Conservation (phyloP, 257 asterid genomes). For the Dorcoceras hygrometricum region DNA sequence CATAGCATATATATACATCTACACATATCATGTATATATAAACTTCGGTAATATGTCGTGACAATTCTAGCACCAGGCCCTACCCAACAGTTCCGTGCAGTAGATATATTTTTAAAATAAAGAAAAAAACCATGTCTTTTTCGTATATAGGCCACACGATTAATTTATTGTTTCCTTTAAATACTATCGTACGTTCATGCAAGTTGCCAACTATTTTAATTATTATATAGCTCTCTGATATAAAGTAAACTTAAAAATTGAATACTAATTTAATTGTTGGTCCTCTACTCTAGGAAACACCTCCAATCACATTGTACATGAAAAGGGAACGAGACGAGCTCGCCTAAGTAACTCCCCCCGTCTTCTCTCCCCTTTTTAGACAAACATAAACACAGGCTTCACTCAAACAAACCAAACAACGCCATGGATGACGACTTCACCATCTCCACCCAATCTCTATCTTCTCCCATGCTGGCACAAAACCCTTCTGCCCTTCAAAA, state of each 20-base stretch:
- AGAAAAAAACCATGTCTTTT: too few relatives aligned
- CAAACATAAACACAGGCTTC: not conserved
- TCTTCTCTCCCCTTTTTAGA: not conserved
- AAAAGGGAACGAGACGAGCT: too few relatives aligned
- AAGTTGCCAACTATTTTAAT: too few relatives aligned
- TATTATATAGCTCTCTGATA: too few relatives aligned
- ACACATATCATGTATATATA: too few relatives aligned
- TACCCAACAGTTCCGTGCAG: not conserved
- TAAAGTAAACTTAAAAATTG: too few relatives aligned
- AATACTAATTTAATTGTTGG: not conserved
- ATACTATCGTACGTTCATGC: too few relatives aligned
- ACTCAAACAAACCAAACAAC: not conserved
- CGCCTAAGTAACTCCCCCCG: not conserved
- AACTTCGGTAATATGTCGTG: too few relatives aligned
- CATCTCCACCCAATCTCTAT: not conserved
- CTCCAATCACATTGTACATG: not conserved
- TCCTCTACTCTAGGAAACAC: not conserved
- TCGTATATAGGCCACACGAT: slow-evolving; percentile 4
- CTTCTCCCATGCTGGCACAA: not conserved
- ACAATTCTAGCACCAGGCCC: too few relatives aligned
- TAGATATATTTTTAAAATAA: too few relatives aligned
- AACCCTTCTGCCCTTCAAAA: slow-evolving; percentile 33
- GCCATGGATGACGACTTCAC: not conserved
- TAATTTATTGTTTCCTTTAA: not conserved
- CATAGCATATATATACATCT: too few relatives aligned